Evolutionary conservation across 1,284 basidiomycete genomes (phyloP), one percentile per base, ranked within the genome.

Genomic region (Trametes pubescens): DNA sequence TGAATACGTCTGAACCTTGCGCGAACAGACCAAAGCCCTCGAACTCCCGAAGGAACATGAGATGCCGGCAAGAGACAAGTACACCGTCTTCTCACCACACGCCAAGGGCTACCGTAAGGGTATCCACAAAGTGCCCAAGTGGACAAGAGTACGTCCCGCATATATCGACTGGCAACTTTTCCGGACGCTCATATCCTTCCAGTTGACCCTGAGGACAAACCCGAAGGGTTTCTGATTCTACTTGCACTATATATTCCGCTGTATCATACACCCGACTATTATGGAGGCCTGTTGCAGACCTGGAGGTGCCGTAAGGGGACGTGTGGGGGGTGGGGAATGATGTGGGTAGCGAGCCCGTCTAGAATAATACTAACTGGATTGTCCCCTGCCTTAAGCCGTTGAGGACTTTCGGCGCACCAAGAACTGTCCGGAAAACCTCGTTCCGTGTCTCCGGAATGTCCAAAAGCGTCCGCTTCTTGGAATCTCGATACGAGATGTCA

Each of bases 41-140:
- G 84, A 88, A 62, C 80, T 97, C 34, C 95, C 95, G 51, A 95
- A 93, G 74, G 93, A 97, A 76, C 83, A 90, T 67, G 92, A 95
- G 76, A 96, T 96, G 95, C 82, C 81, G 16, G 80, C 95, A 1
- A 85, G 84, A 78, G 96, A 99, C 82, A 99, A 99, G 79, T 99
- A 99, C 81, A 98, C 96, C 0, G 89, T 93, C 21, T 99, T 96
- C 78, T 90, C 86, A 58, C 83, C 87, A 22, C 89, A 86, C 56
- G 81, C 81, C 8, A 80, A 77, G 64, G 91, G 91, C 6, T 99
- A 96, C 79, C 83, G 97, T 54, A 99, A 99, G 76, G 91, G 93
- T 22, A 93, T 98, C 49, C 97, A 99, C 81, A 98, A 98, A 76
- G 93, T 98, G 34, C 95, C 95, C 22, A 96, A 97, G 75, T 97